Conservation (phyloP, 2,329 filamentous ascomycete genomes). For the Paecilomyces variotii region DNA sequence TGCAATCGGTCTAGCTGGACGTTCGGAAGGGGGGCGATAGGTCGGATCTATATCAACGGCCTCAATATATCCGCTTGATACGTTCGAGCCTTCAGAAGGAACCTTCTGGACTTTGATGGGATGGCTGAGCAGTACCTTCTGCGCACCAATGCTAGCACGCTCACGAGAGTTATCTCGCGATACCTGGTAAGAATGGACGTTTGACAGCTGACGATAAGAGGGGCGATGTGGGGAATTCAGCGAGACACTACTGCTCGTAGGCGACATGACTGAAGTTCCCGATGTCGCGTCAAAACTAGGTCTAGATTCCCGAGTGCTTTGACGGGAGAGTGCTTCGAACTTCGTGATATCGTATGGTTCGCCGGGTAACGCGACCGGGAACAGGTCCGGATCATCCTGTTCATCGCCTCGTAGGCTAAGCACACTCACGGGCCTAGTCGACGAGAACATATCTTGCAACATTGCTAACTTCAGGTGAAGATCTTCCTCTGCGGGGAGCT, state of each 20-base stretch:
- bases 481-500: slow-evolving; percentile 35
- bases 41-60: slow-evolving; percentile 79
- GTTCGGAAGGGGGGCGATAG: slow-evolving; percentile 73
- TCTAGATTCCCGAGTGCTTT: slow-evolving; percentile 23
- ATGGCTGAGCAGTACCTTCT: slow-evolving; percentile 14
- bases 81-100: slow-evolving; percentile 10
- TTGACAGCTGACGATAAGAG: slow-evolving; percentile 9
- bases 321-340: slow-evolving; percentile 19
- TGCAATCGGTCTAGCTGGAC: slow-evolving; percentile 63
- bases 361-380: slow-evolving; percentile 31
- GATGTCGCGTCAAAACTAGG: slow-evolving; percentile 26
- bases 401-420: slow-evolving; percentile 36
- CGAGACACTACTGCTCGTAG: slow-evolving; percentile 32
- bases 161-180: slow-evolving; percentile 18
- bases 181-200: slow-evolving; percentile 9
- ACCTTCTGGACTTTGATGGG: slow-evolving; percentile 25
- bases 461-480: slow-evolving; percentile 35
- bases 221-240: slow-evolving; percentile 26
- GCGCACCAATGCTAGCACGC: slow-evolving; percentile 13
- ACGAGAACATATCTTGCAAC: slow-evolving; percentile 42
- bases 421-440: slow-evolving; percentile 34
- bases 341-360: slow-evolving; percentile 22
- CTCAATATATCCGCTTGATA: slow-evolving; percentile 77
- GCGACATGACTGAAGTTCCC: slow-evolving; percentile 27
- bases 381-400: slow-evolving; percentile 38